Evolutionary conservation across 2,329 filamentous ascomycete species (phyloP), one percentile per base, ranked within the genome.

Genomic region (Fusarium sp.): DNA sequence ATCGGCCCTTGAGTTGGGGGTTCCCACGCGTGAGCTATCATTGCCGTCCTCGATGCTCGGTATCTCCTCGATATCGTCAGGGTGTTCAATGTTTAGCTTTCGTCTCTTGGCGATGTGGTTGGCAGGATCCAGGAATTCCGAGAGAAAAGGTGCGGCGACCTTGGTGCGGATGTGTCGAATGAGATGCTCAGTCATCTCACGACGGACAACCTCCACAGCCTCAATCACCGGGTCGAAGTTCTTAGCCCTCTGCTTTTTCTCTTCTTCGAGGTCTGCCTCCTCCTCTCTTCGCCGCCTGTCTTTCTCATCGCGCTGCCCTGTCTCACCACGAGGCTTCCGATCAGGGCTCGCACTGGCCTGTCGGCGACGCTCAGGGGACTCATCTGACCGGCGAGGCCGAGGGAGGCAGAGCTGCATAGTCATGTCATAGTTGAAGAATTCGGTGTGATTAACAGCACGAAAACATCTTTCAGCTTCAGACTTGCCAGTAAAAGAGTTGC

Each of bases 391-490:
- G 64, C 63, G 73, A 16, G 74, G 74, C 73, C 71, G 76, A 63
- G 79, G 85, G 68, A 82, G 78, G 72, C 77, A 93, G 65, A 95
- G 92, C 80, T 96, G 93, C 95, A 99, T 97, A 52, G 91, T 90
- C 93, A 99, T 96, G 69, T 85, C 86, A 71, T 98, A 98, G 2
- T 93, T 98, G 85, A 99, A 99, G 73, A 99, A 90, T 7, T 93
- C 90, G 50, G 93, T 92, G 81, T 93, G 92, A 81, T 98, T 92
- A 75, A 94, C 95, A 61, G 92, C 89, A 64, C 90, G 88, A 82
- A 91, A 95, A 81, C 95, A 98, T 71, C 93, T 89, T 76, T 94
- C 92, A 1, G 95, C 92, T 83, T 98, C 95, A 65, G 92, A 88
- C 77, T 95, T 92, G 4, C 96, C 96, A 10, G 88, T 87, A 64